Conservation (phyloP, 1,139 yeast genomes). For the Dujonia santamariae region DNA sequence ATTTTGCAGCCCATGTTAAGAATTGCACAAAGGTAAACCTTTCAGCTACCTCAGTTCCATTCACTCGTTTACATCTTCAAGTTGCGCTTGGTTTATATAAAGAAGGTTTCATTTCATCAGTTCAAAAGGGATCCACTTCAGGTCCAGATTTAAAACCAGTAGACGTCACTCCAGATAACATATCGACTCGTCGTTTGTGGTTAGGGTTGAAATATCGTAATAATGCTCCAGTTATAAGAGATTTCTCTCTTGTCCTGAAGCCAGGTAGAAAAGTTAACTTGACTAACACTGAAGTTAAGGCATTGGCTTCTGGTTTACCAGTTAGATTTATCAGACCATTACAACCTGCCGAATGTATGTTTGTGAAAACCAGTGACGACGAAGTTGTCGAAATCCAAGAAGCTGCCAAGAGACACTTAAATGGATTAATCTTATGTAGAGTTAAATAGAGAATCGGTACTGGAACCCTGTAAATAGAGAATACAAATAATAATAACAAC, state of each 20-base stretch:
- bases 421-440: conserved; percentile 82
- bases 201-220: conserved; percentile 85
- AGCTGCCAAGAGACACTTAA: conserved; percentile 70
- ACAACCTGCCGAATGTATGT: conserved; percentile 86
- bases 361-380: conserved; percentile 51
- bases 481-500: no score
- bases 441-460: conserved; percentile 52
- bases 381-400: conserved; percentile 76
- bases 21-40: conserved; percentile 78
- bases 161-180: conserved; percentile 85
- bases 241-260: conserved; percentile 72
- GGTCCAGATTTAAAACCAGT: conserved; percentile 80
- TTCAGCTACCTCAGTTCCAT: conserved; percentile 79
- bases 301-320: conserved; percentile 72
- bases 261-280: conserved; percentile 79
- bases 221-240: conserved; percentile 70
- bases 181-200: conserved; percentile 88
- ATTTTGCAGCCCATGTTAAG: conserved; percentile 85
- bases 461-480: conserved; percentile 7
- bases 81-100: conserved; percentile 81
- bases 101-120: conserved; percentile 83
- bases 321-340: conserved; percentile 77
- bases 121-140: conserved; percentile 83
- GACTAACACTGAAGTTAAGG: conserved; percentile 59
- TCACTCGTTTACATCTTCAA: conserved; percentile 77